A percentile compares a stretch with the other conserved stretches of the same genome.
Conservation (phyloP, 768 basidiomycete genomes). For the Boletales sp. region DNA sequence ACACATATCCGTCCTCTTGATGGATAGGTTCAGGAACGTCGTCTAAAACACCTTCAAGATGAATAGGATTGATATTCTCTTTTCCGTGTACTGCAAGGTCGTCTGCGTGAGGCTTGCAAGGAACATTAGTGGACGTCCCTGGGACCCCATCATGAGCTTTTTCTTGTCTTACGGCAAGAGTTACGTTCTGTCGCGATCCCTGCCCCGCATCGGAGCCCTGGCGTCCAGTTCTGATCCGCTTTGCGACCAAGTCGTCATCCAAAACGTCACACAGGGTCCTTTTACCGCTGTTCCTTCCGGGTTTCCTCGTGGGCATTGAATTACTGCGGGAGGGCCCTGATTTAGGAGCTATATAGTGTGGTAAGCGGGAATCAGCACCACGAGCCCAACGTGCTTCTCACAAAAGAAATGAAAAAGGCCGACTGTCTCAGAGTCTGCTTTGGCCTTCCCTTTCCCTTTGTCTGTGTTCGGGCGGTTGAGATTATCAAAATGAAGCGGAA, state of each 20-base stretch:
- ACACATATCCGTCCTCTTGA: slow-evolving; percentile 83
- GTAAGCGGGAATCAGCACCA: slow-evolving; percentile 40
- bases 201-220: slow-evolving; percentile 26
- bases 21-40: slow-evolving; percentile 42
- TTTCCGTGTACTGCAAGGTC: slow-evolving; percentile 37
- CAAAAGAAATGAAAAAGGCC: slow-evolving; percentile 65
- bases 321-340: slow-evolving; percentile 23
- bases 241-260: slow-evolving; percentile 57
- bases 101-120: slow-evolving; percentile 37
- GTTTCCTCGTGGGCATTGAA: slow-evolving; percentile 27
- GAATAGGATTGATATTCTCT: slow-evolving; percentile 37
- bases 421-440: slow-evolving; percentile 17
- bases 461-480: slow-evolving; percentile 23
- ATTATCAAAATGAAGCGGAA: slow-evolving; percentile 31
- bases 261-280: slow-evolving; percentile 67
- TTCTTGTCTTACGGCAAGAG: slow-evolving; percentile 14
- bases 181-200: slow-evolving; percentile 16
- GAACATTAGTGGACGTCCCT: too few relatives aligned
- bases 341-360: slow-evolving; percentile 21
- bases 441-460: slow-evolving; percentile 50
- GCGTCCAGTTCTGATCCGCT: slow-evolving; percentile 40
- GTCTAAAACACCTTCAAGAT: slow-evolving; percentile 39
- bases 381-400: slow-evolving; percentile 32
- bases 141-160: too few relatives aligned
- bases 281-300: slow-evolving; percentile 70